Conservation (phyloP, 2,329 filamentous ascomycete genomes). For the Phialophora verrucosa region DNA sequence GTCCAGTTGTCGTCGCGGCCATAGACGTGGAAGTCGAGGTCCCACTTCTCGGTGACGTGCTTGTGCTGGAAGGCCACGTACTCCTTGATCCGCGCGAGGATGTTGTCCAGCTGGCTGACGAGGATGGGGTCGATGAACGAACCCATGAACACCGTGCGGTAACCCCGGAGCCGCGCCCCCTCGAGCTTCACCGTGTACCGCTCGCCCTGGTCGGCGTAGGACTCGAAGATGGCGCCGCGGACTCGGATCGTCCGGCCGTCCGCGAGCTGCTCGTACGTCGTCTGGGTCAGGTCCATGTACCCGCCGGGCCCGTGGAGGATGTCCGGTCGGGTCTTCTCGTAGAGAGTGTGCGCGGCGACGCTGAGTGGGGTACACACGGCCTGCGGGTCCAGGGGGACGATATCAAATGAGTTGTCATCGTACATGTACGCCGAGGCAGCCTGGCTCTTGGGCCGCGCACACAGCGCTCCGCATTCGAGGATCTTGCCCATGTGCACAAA, state of each 20-base stretch:
- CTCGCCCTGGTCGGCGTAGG: constrained; percentile 45
- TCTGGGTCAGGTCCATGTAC: constrained; percentile 49
- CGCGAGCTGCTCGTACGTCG: constrained; percentile 53
- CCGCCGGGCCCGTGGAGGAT: constrained; percentile 59
- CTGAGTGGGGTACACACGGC: constrained; percentile 55
- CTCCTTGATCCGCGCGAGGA: constrained; percentile 44
- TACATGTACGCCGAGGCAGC: constrained; percentile 53
- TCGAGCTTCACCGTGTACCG: constrained; percentile 59
- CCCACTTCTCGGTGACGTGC: constrained; percentile 42
- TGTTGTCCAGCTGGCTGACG: constrained; percentile 48
- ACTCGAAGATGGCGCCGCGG: constrained; percentile 57
- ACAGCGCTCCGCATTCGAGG: constrained; percentile 59
- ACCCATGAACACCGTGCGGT: constrained; percentile 56
- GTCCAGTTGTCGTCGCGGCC: constrained; percentile 49
- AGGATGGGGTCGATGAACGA: constrained; percentile 56
- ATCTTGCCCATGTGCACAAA: constrained; percentile 63
- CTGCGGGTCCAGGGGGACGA: constrained; percentile 50
- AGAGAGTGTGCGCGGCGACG: constrained; percentile 61
- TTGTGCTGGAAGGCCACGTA: constrained; percentile 37
- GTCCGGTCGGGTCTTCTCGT: constrained; percentile 63
- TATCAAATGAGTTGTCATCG: constrained; percentile 54
- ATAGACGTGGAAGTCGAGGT: constrained; percentile 55
- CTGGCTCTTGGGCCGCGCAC: constrained; percentile 55
- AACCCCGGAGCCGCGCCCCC: constrained; percentile 51
- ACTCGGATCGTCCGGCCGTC: constrained; percentile 41